Base-by-base conservation (phyloP, 306 rosid species). In the Delonix regia region DNA sequence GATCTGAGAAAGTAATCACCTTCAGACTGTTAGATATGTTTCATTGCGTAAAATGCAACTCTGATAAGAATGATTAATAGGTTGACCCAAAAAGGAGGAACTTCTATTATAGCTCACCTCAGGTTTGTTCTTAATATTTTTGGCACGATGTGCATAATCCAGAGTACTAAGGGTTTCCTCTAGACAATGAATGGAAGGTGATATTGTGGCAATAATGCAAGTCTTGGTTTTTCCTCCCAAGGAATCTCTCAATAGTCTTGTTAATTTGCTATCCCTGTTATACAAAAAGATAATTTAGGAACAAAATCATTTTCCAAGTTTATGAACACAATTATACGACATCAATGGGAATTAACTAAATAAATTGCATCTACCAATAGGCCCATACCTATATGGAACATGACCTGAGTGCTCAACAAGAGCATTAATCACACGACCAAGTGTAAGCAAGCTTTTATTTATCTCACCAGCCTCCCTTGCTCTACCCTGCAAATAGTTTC, bases 381-480 rank as follows among this genome's bases (percentile, higher is more conserved):
- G 56, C 59, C 21, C 48, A 18, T 90, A 91, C 99, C 99, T 93
- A 49, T 96, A 96, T 55, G 99, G 99, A 72, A 93, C 90, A 83
- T 96, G 99, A 80, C 98, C 98, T 27, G 99, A 96, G 89, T 96
- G 99, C 84, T 96, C 99, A 84, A 96, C 98, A 19, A 96, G 86
- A 55, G 99, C 96, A 85, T 96, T 96, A 76, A 96, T 96, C 77
- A 88, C 93, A 68, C 99, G 97, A 53, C 99, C 99, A 79, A 96
- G 99, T 42, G 99, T 96, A 48, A 96, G 97, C 72, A 96, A 87
- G 84, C 99, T 95, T 85, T 95, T 95, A 78, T 95, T 95, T 75
- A 95, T 95, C 93, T 95, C 99, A 72, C 99, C 99, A 41, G 99
- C 99, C 87, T 96, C 99, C 87, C 99, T 93, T 69, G 99, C 99